Base-by-base conservation (phyloP, 192 early-diverging fungal species). In the Oehlia diaphana region DNA sequence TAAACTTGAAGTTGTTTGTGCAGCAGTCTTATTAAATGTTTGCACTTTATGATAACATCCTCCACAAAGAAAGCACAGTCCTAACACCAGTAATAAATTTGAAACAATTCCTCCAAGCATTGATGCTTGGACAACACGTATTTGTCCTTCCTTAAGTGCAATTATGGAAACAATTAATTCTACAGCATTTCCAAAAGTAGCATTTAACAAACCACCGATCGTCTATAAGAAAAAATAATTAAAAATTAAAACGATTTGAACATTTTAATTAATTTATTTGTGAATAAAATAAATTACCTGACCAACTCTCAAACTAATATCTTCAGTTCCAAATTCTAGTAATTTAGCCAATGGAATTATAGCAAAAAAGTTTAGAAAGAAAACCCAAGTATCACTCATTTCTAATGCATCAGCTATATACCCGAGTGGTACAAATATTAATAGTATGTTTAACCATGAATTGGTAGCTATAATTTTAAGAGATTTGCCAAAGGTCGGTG, bases 321-420 rank as follows among this genome's bases (percentile, higher is more conserved):
- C 94, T 47, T 47, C 44, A 12, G 95, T 99, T 3, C 91, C 89
- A 82, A 94, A 92, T 21, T 93, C 95, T 50, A 99, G 88, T 71
- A 99, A 86, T 84, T 94, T 93, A 2, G 77, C 96, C 53, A 97
- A 86, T 10, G 95, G 95, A 31, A 99, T 86, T 77, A 97, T 94
- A 31, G 95, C 95, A 63, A 95, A 79, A 65, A 96, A 96, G 84
- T 97, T 97, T 68, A 96, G 83, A 49, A 92, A 68, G 85, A 98
- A 98, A 21, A 88, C 83, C 21, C 86, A 79, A 9, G 90, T 85
- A 13, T 91, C 89, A 31, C 84, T 77, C 95, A 61, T n/a, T 94
- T 72, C 44, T 86, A 82, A 66, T 87, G 81, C 39, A 42, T 8
- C 7, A 33, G 94, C 87, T 14, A 90, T 35, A 66, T 95, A 91